These are phyloP conservation scores for Phytophthora aleatoria DNA, from an alignment of 352 stramenopile genomes.

Conservation along the genomic window DNA sequence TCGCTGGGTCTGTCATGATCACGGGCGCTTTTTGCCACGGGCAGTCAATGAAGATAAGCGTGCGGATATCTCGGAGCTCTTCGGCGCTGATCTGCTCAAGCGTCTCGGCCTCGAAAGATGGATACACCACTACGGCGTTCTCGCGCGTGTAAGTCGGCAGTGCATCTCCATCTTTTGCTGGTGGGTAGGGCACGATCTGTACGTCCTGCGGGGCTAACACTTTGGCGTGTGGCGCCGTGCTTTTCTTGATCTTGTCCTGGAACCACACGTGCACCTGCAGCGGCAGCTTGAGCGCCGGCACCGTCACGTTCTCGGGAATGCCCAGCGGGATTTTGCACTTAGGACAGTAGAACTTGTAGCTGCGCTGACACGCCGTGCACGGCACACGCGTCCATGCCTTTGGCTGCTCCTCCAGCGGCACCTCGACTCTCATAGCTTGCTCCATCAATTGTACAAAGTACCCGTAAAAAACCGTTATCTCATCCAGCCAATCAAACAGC, in stretches of 20 bases:
- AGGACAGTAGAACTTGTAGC: constrained; percentile 90
- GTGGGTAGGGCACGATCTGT: constrained; percentile 65
- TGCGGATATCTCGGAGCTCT: constrained; percentile 63
- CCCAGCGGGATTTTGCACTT: constrained; percentile 71
- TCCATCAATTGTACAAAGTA: constrained; percentile 2
- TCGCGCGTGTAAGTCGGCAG: constrained; percentile 59
- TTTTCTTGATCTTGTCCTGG: constrained; percentile 91
- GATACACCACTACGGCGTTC: constrained; percentile 80
- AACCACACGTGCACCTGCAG: constrained; percentile 86
- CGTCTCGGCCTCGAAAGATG: constrained; percentile 69
- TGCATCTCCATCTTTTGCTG: constrained; percentile 25
- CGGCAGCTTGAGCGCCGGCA: constrained; percentile 68
- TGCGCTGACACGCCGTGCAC: constrained; percentile 73
- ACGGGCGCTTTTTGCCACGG: constrained; percentile 86
- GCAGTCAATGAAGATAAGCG: constrained; percentile 88
- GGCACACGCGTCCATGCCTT: constrained; percentile 57
- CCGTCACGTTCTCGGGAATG: constrained; percentile 47
- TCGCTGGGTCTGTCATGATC: constrained; percentile 64
- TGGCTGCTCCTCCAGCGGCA: constrained; percentile 8
- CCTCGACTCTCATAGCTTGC: constrained; percentile 9
- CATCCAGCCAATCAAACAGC: constrained; percentile 7
- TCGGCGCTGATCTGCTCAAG: constrained; percentile 61
- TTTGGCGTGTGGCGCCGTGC: constrained; percentile 86
- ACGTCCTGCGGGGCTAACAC: constrained; percentile 74
- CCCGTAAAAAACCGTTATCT: not conserved